phyloP scores from a whole-genome alignment of 306 rosid genomes.

The Prunus salicina region DNA sequence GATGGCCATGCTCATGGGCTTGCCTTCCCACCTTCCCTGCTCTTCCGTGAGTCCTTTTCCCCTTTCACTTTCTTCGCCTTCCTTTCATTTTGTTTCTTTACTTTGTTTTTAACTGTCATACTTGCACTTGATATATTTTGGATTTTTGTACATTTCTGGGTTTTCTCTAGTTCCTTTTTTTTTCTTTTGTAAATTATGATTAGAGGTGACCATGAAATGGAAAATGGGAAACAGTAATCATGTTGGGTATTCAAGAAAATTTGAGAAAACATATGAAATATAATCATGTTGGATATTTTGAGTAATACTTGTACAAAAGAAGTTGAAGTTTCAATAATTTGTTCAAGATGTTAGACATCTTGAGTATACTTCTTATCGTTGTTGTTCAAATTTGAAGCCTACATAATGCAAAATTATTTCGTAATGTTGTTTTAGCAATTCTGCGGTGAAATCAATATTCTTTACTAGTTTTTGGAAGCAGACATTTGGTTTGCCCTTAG shows the following conservation, averaged over 20 bases:
- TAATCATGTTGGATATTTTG: not conserved
- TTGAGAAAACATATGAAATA: not conserved
- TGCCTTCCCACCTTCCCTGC: constrained; percentile 21
- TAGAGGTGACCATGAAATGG: not conserved
- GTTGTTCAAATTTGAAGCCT: not conserved
- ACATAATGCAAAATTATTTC: not conserved
- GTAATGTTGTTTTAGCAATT: not conserved
- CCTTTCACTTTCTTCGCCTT: not conserved
- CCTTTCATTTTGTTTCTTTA: not conserved
- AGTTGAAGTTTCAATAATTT: not conserved
- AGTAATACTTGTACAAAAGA: not conserved
- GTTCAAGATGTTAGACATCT: too few species aligned
- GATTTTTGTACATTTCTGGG: not conserved
- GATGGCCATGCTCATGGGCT: constrained; percentile 35
- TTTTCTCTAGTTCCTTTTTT: not conserved
- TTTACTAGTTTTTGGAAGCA: not conserved
- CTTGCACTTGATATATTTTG: not conserved
- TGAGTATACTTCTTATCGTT: too few species aligned
- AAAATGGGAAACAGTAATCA: not conserved
- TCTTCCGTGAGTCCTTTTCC: constrained; percentile 26
- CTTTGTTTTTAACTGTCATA: not conserved
- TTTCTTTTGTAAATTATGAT: not conserved
- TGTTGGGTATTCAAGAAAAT: not conserved
- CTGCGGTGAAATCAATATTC: too few species aligned
- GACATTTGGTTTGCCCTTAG: not conserved